These are phyloP conservation scores for Hansenula anomala DNA, from an alignment of 1,139 yeast species.

Conservation along the genomic window DNA sequence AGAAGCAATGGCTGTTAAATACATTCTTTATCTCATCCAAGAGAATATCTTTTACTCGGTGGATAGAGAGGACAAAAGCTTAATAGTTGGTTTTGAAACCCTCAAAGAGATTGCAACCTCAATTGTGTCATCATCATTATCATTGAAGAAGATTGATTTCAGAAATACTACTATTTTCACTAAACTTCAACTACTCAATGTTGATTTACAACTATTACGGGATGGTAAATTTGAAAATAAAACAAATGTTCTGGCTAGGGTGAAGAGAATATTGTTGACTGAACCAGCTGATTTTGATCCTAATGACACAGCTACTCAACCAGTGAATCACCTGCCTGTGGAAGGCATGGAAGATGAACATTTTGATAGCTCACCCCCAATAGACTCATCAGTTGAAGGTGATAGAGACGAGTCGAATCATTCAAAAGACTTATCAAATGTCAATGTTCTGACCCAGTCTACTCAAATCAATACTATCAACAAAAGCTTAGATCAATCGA, in stretches of 20 bases:
- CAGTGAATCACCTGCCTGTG: no score
- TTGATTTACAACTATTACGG: not conserved
- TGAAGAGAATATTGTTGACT: not conserved
- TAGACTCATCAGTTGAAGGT: not conserved
- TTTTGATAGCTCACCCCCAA: conserved; percentile 1
- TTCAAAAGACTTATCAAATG: not conserved
- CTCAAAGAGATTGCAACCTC: no score
- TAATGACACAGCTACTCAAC: not conserved
- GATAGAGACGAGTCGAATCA: not conserved
- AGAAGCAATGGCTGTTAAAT: no score
- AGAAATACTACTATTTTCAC: not conserved
- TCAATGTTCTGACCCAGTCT: not conserved
- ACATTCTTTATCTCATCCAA: no score
- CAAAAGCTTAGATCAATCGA: no score
- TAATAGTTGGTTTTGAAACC: no score
- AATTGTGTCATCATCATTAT: no score
- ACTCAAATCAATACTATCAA: not conserved
- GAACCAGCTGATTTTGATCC: not conserved
- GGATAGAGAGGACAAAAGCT: no score
- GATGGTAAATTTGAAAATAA: not conserved
- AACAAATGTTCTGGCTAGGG: not conserved
- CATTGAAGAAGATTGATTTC: no score
- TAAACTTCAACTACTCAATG: not conserved
- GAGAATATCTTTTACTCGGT: no score
- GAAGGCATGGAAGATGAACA: no score